Evolutionary conservation across 2,329 filamentous ascomycete genomes (phyloP).

Genomic region (Amylocarpus encephaloides): DNA sequence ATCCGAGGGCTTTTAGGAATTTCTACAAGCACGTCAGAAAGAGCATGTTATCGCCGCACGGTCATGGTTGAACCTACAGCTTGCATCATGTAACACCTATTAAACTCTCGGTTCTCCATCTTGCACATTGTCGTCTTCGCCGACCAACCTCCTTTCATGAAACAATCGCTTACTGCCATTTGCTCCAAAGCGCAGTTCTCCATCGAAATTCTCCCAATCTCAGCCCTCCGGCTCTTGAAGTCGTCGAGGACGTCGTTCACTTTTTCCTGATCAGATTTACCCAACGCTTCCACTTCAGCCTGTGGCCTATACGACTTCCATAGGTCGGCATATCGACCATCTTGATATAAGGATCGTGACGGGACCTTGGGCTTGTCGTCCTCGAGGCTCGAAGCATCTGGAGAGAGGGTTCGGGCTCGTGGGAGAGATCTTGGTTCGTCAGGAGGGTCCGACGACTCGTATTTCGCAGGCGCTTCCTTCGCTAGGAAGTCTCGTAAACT

Average conservation of each 20-base stretch:
- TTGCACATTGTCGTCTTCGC: constrained; percentile 75
- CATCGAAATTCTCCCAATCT: constrained; percentile 73
- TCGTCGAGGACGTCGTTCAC: constrained; percentile 73
- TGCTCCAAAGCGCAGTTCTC: constrained; percentile 93
- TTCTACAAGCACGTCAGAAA: constrained; percentile 45
- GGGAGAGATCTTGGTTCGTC: constrained; percentile 3
- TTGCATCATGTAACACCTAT: constrained; percentile 86
- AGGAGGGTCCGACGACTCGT: constrained; percentile 23
- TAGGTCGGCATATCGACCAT: constrained; percentile 74
- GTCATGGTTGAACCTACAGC: constrained; percentile 45
- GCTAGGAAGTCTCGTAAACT: constrained; percentile 59
- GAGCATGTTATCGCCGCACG: neutral
- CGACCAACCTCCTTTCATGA: constrained; percentile 61
- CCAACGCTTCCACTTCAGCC: constrained; percentile 58
- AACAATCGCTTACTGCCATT: constrained; percentile 75
- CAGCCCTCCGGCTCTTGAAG: constrained; percentile 74
- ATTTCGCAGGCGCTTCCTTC: constrained; percentile 55
- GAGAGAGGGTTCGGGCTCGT: constrained; percentile 5
- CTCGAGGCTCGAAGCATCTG: constrained; percentile 5
- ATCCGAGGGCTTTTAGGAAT: constrained; percentile 85
- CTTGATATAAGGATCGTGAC: constrained; percentile 52
- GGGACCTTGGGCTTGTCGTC: constrained; percentile 19
- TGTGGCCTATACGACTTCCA: constrained; percentile 88
- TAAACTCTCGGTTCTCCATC: constrained; percentile 68
- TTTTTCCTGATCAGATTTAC: constrained; percentile 72